Base-by-base conservation (phyloP, 257 asterid species). In the Nicotiana undulata region DNA sequence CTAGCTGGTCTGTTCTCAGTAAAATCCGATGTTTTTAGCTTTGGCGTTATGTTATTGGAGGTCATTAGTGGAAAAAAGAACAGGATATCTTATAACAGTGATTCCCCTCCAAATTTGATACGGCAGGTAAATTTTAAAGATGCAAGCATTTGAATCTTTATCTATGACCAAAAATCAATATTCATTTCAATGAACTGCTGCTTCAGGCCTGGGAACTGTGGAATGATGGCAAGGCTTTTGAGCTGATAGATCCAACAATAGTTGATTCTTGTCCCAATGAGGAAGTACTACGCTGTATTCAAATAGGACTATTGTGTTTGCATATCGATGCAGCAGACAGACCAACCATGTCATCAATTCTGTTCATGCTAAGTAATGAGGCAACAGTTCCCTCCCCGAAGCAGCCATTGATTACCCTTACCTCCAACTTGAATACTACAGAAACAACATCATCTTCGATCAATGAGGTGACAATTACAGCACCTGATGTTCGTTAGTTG, bases 191-290 rank as follows among this genome's bases (percentile, higher is more conserved):
- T 18, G 20, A 61, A 37, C 60, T 58, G 8, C 32, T 56, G n/a
- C 20, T 74, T 63, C 70, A 87, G 89, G 87, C 81, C 15, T 84
- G 87, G 87, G 70, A 79, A 18, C 76, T 85, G 28, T 87, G 88
- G 84, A 79, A 15, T 16, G 85, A 83, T 20, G 85, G 81, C 2
- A 83, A 31, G 9, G 55, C 70, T 32, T 17, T 81, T n/a, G 83
- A 81, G 10, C 64, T 79, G 8, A 11, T 74, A 53, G 85, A 87
- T 83, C 82, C 85, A 56, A 13, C 77, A 2, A 31, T 72, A 10
- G 85, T 56, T 24, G 85, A 63, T 18, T 77, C 81, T 0, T 82
- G 40, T 44, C 12, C 61, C 24, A 9, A 9, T 1, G 60, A 49
- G 68, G 86, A 82, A 77, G 88, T 40, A 11, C 1, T 44, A 29